Evolutionary conservation across 768 basidiomycete genomes (phyloP), one percentile per base, ranked within the genome.

Genomic region (Rhizopogon rudus): DNA sequence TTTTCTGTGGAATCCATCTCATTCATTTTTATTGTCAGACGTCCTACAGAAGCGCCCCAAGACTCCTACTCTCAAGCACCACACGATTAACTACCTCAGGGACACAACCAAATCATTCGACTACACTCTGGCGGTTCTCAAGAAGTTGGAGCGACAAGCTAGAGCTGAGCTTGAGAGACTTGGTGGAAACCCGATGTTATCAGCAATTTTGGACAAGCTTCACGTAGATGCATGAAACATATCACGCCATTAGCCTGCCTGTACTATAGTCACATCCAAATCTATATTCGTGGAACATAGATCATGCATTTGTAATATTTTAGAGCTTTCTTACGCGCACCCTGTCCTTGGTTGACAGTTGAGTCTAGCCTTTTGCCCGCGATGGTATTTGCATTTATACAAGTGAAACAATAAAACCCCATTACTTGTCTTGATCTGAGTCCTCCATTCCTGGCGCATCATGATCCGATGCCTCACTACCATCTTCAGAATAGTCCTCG

Each of bases 1-100:
- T 46, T 7, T 33, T 17, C 49, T 20, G 35, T 3, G 5, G 50
- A 7, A 39, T 29, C 16, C 4, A 20, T 20, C 8, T 20, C 20
- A 35, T 45, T 17, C 29, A 39, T 53, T 41, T 33, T 33, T 39
- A 16, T 43, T 40, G 9, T 13, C n/a, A 96, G 93, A 94, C 60
- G 87, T 96, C 31, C 82, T 98, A 4, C 90, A 94, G 65, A 93
- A 96, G 72, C 81, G 90, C 1, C 92, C 95, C 0, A 77, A 82
- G 3, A 90, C 88, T 0, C 84, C 87, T 1, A 88, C 88, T 0
- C 77, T 93, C 40, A 98, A 98, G 68, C 70, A 71, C 2, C 87
- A 93, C 66, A 81, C 86, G 1, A 91, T 98, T 53, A 71, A 79
- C 16, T 94, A 95, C 66, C 82, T 98, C 61, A 77, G 77, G 44